Evolutionary conservation across 192 early-diverging fungal species (phyloP).

Genomic region (Coemansia sp.): DNA sequence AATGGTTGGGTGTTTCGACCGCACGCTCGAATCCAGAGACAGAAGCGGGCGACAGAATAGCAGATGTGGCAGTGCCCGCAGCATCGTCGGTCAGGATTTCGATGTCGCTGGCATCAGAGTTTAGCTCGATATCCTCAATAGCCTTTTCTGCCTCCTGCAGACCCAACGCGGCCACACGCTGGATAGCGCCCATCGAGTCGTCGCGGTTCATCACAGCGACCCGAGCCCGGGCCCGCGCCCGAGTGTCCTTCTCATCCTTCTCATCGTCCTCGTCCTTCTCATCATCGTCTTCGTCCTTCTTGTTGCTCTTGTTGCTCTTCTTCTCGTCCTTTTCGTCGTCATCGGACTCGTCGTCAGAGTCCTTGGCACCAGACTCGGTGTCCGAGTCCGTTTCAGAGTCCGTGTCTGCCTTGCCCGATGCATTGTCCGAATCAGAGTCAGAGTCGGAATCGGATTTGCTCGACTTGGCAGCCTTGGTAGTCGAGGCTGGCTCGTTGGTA

Average conservation of each 20-base stretch:
- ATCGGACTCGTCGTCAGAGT: conserved; percentile 13
- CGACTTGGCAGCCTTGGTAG: not conserved
- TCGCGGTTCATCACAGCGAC: conserved; percentile 3
- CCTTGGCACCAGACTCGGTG: conserved; percentile 4
- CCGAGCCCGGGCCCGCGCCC: not conserved
- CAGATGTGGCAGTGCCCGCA: conserved; percentile 1
- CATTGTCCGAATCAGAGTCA: not conserved
- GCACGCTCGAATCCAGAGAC: not conserved
- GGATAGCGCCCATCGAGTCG: conserved; percentile 22
- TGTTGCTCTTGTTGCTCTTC: not conserved
- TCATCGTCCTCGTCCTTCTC: not conserved
- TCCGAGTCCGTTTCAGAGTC: conserved; percentile 12
- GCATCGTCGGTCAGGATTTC: conserved; percentile 23
- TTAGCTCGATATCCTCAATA: conserved; percentile 26
- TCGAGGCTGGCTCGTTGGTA: not conserved
- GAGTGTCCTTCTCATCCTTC: conserved; percentile 1
- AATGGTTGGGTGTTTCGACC: not conserved
- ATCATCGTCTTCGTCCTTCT: not conserved
- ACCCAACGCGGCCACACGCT: conserved; percentile 41
- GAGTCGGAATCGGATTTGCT: conserved; percentile 5
- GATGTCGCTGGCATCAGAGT: conserved; percentile 22
- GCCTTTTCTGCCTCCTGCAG: conserved; percentile 43
- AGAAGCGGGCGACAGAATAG: not conserved
- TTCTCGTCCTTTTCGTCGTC: conserved; percentile 18
- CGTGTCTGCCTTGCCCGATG: not conserved